Conservation (phyloP, 345 rosid species). For the Combretum micranthum region DNA sequence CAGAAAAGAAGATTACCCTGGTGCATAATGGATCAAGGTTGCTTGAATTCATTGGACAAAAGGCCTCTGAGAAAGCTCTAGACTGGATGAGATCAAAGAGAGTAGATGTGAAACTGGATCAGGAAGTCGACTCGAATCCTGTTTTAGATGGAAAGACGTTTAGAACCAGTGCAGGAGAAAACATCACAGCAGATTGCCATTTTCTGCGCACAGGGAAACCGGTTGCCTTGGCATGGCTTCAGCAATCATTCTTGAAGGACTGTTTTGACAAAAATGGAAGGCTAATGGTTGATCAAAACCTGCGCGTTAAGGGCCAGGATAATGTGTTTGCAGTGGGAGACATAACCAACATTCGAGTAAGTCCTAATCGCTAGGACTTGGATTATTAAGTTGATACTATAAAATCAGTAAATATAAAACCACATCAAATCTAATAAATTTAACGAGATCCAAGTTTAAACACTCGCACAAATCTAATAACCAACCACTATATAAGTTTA, state of each 20-base stretch:
- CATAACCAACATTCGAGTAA: constrained; percentile 41
- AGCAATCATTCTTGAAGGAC: constrained; percentile 21
- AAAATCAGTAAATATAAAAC: too few species aligned
- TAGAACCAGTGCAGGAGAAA: constrained; percentile 25
- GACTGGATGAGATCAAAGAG: constrained; percentile 50
- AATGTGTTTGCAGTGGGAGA: constrained; percentile 60
- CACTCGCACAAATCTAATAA: too few species aligned
- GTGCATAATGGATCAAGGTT: constrained; percentile 58
- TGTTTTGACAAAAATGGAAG: constrained; percentile 39
- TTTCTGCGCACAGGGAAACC: constrained; percentile 49
- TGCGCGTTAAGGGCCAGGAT: constrained; percentile 30
- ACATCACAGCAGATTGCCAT: constrained; percentile 48
- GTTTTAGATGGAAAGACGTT: constrained; percentile 13
- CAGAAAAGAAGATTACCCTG: constrained; percentile 47
- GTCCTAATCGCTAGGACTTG: constrained; percentile 1
- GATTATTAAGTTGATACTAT: too few species aligned
- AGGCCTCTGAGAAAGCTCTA: constrained; percentile 41
- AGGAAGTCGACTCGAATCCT: constrained; percentile 18
- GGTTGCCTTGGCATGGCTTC: constrained; percentile 46
- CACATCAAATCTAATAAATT: too few species aligned
- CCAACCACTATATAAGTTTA: too few species aligned
- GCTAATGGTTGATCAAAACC: constrained; percentile 43
- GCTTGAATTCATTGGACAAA: constrained; percentile 56
- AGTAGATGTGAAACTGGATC: constrained; percentile 40
- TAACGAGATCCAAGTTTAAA: too few species aligned